A percentile compares a stretch with the other conserved stretches of the same genome.
These are phyloP conservation scores for Vanrija sp. DNA, from an alignment of 1,284 basidiomycete species.

Conservation along the genomic window DNA sequence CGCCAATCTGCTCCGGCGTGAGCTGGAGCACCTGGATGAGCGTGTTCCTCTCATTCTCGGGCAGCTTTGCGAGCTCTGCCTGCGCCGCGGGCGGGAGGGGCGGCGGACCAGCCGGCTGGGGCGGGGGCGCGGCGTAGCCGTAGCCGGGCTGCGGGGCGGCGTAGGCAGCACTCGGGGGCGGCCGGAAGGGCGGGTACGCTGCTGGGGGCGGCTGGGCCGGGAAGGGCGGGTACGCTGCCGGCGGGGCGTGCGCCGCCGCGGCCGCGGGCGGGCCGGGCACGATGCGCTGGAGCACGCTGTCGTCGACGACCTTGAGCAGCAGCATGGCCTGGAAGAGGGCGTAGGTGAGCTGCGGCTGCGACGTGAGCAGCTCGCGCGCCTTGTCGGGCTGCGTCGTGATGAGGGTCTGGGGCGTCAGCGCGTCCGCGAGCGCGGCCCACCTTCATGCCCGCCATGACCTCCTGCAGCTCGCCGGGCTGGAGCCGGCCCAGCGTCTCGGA, in stretches of 20 bases:
- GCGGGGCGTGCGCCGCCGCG: constrained; percentile 7
- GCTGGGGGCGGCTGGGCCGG: constrained; percentile 26
- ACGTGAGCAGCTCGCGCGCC: constrained; percentile 70
- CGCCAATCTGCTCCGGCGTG: constrained; percentile 80
- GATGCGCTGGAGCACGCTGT: constrained; percentile 56
- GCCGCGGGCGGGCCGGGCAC: constrained; percentile 38
- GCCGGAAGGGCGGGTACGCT: constrained; percentile 36
- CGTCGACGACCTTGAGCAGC: constrained; percentile 90
- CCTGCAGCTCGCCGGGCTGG: constrained; percentile 78
- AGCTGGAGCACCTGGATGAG: constrained; percentile 79
- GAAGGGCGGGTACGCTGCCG: constrained; percentile 25
- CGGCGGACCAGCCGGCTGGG: constrained; percentile 22
- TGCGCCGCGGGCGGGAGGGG: constrained; percentile 38
- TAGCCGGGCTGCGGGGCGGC: constrained; percentile 13
- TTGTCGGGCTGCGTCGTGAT: constrained; percentile 87
- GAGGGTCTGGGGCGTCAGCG: constrained; percentile 51
- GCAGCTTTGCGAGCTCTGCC: constrained; percentile 38
- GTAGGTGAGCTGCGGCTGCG: constrained; percentile 90
- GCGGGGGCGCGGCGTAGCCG: constrained; percentile 25
- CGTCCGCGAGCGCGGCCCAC: constrained; percentile 52
- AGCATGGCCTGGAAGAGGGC: constrained; percentile 94
- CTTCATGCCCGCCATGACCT: constrained; percentile 98
- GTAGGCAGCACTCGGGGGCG: too few relatives aligned
- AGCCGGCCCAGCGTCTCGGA: constrained; percentile 81
- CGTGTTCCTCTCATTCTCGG: constrained; percentile 57